Percentiles rank a stretch among this genome's conserved stretches.
These are phyloP conservation scores for Crepidotus variabilis DNA, from an alignment of 768 basidiomycete genomes.

Conservation along the genomic window DNA sequence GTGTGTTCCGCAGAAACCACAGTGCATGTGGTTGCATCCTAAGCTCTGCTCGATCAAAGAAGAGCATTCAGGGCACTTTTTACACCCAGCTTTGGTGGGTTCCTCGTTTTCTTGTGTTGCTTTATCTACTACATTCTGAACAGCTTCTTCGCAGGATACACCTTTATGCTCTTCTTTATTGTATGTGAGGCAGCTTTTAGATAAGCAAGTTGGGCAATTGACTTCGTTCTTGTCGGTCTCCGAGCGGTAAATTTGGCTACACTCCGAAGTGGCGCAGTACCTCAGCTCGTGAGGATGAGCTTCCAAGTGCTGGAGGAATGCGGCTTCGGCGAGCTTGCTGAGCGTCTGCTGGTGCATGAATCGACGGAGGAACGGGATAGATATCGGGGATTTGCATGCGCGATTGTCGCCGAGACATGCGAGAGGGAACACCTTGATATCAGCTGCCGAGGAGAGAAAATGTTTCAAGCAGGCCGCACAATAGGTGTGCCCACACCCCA, in stretches of 20 bases:
- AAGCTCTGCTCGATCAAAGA: slow-evolving; percentile 43
- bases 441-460: slow-evolving; percentile 38
- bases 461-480: slow-evolving; percentile 47
- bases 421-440: slow-evolving; percentile 51
- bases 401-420: slow-evolving; percentile 59
- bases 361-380: slow-evolving; percentile 47
- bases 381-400: slow-evolving; percentile 47
- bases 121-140: slow-evolving; percentile 26
- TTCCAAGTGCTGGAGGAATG: slow-evolving; percentile 53
- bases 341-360: slow-evolving; percentile 50
- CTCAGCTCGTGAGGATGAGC: slow-evolving; percentile 52
- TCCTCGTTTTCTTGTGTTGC: slow-evolving; percentile 37
- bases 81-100: slow-evolving; percentile 34
- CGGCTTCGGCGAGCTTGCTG: slow-evolving; percentile 47
- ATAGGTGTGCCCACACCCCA: slow-evolving; percentile 47
- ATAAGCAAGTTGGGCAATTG: slow-evolving; percentile 51
- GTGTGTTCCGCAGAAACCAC: slow-evolving; percentile 42
- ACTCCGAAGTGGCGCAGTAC: slow-evolving; percentile 73
- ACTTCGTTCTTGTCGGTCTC: slow-evolving; percentile 15
- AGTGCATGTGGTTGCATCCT: slow-evolving; percentile 56
- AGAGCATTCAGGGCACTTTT: slow-evolving; percentile 43
- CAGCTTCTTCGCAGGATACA: slow-evolving; percentile 35
- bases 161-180: slow-evolving; percentile 43
- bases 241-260: slow-evolving; percentile 57
- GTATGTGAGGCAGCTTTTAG: slow-evolving; percentile 45